Conservation (phyloP, 1,284 basidiomycete species). For the Thecaphora thlaspeos region DNA sequence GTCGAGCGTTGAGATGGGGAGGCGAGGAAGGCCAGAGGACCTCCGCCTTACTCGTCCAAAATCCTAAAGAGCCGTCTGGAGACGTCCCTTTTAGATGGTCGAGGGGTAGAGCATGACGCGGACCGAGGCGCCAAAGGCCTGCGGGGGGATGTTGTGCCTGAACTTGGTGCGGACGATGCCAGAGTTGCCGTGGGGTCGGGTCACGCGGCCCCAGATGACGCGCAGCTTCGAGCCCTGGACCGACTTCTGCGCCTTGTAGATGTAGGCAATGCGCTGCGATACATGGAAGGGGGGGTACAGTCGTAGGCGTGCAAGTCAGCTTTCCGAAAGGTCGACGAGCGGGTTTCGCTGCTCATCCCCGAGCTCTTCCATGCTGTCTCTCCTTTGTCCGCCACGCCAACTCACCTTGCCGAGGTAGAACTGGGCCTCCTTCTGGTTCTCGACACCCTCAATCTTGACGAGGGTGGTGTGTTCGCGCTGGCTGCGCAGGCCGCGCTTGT, state of each 20-base stretch:
- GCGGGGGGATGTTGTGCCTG: slow-evolving; percentile 90
- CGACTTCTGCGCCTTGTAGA: slow-evolving; percentile 93
- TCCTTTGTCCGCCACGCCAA: slow-evolving; percentile 2
- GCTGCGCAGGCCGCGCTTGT: slow-evolving; percentile 98
- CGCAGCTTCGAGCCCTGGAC: slow-evolving; percentile 88
- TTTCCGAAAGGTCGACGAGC: too few species aligned
- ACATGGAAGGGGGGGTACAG: not conserved
- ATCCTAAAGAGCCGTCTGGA: too few species aligned
- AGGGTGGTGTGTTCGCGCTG: slow-evolving; percentile 89
- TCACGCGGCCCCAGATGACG: slow-evolving; percentile 86
- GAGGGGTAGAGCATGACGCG: slow-evolving; percentile 73
- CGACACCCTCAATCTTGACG: slow-evolving; percentile 95
- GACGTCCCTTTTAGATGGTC: slow-evolving; percentile 35
- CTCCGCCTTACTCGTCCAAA: too few species aligned
- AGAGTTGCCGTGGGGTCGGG: slow-evolving; percentile 67
- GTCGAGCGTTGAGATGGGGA: too few species aligned
- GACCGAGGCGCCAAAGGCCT: slow-evolving; percentile 89
- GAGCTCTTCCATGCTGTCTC: not conserved
- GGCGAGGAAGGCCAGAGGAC: not conserved
- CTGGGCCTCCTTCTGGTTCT: slow-evolving; percentile 87
- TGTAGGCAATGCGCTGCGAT: slow-evolving; percentile 85
- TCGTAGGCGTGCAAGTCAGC: too few species aligned
- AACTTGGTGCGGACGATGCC: slow-evolving; percentile 99
- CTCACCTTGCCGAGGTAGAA: slow-evolving; percentile 98
- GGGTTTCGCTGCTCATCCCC: too few species aligned